Percentiles rank a stretch among this genome's conserved stretches.
Evolutionary conservation across 2,329 filamentous ascomycete species (phyloP).

Genomic region (Diaporthe ilicicola): DNA sequence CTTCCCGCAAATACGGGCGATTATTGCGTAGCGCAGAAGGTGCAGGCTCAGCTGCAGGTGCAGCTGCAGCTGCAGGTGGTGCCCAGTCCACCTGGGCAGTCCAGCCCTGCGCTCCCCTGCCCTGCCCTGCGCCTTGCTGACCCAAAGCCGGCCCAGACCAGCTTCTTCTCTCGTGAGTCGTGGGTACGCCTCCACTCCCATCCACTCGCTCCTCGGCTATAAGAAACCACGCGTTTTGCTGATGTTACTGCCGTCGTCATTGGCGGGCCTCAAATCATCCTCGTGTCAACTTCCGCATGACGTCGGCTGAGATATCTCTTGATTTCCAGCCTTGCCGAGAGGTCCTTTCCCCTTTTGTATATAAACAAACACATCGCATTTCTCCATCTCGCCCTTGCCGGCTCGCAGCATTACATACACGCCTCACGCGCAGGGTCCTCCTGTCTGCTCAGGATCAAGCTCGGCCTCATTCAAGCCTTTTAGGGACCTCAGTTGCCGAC

Average conservation of each 20-base stretch:
- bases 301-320: conserved; percentile 1
- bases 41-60: neutral
- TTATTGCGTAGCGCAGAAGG: neutral
- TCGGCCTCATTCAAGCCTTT: conserved; percentile 16
- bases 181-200: conserved; percentile 22
- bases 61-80: neutral
- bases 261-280: neutral
- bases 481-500: neutral
- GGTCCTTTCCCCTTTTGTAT: neutral
- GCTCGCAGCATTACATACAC: neutral
- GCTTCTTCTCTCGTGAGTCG: neutral
- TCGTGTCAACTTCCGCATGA: conserved; percentile 15
- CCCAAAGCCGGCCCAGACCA: conserved; percentile 4
- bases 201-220: conserved; percentile 23
- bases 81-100: too few species aligned
- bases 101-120: neutral
- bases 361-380: neutral
- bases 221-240: conserved; percentile 13
- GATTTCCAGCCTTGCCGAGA: conserved; percentile 8
- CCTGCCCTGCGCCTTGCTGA: neutral
- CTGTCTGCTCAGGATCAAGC: conserved; percentile 16
- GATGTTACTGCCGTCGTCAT: conserved; percentile 1
- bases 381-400: neutral
- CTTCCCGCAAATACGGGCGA: neutral
- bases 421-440: conserved; percentile 5